Conservation (phyloP, 495 filamentous ascomycete species). For the Annulohypoxylon bovei region DNA sequence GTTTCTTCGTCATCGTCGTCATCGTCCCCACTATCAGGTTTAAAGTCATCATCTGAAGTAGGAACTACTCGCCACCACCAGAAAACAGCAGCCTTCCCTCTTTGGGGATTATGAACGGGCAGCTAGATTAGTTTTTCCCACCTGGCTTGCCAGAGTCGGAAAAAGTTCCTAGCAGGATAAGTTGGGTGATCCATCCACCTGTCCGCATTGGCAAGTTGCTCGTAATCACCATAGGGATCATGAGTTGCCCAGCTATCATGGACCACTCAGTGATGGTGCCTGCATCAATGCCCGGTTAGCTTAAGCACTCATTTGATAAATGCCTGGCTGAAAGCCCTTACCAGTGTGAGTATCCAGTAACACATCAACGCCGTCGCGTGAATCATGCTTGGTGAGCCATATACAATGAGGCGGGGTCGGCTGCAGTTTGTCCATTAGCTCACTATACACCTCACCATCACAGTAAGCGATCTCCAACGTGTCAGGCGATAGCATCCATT, state of each 20-base stretch:
- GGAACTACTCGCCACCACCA: neutral
- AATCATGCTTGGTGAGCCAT: neutral
- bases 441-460: neutral
- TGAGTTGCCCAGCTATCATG: neutral
- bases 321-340: neutral
- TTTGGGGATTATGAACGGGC: neutral
- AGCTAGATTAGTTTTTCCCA: neutral
- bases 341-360: neutral
- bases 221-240: neutral
- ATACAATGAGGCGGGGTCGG: neutral
- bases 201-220: neutral
- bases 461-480: neutral
- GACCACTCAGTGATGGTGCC: neutral
- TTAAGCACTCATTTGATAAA: neutral
- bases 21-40: neutral
- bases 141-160: neutral
- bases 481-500: neutral
- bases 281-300: neutral
- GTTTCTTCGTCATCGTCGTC: neutral
- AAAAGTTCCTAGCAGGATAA: neutral
- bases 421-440: neutral
- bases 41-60: neutral
- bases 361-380: neutral
- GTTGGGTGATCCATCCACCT: neutral
- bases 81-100: neutral